Base-by-base conservation (phyloP, 163 green algal genomes). In the Chlamydomonas reinhardtii region DNA sequence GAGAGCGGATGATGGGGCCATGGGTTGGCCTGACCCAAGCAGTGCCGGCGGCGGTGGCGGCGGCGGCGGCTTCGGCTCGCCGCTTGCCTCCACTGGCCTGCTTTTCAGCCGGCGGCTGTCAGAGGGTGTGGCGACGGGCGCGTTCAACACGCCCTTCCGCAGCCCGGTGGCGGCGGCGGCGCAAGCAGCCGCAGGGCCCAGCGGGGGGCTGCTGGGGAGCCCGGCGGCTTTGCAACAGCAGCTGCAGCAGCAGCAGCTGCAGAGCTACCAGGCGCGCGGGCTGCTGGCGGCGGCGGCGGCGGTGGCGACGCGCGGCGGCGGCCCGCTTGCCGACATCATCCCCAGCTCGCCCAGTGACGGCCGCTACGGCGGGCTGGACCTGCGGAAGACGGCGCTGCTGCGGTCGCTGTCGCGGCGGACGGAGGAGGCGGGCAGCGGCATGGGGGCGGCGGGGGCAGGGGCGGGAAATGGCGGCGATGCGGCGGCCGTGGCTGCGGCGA, bases 311-410 rank as follows among this genome's bases (percentile, higher is more conserved):
- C 48, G 48, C 14, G 74, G 52, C 32, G 48, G 54, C 8, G 54
- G 74, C 5, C 59, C 59, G 25, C 27, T 80, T 0, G 34, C 59
- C 12, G 82, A 82, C 48, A 56, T 56, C 43, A 61, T 82, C 22
- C 82, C 82, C 72, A 70, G 72, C 20, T 87, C 81, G 12, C 72
- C 82, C 35, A 76, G 61, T 61, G 82, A 87, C 61, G 34, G 37
- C 1, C 82, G 82, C 19, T 82, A 76, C 22, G 72, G 82, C 9
- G 80, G 68, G 4, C 27, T 87, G 61, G 82, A 87, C 72, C 72
- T 87, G 59, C 82, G 82, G 1, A 87, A 87, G 72, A 82, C 82
- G 14, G 82, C 82, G 14, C 82, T 87, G 61, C 59, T 87, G 72
- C 59, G 82, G 4, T 82, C 71, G 29, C 20, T 87, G n/a, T 79